Conservation (phyloP, 1,284 basidiomycete species). For the Malassezia brasiliensis region DNA sequence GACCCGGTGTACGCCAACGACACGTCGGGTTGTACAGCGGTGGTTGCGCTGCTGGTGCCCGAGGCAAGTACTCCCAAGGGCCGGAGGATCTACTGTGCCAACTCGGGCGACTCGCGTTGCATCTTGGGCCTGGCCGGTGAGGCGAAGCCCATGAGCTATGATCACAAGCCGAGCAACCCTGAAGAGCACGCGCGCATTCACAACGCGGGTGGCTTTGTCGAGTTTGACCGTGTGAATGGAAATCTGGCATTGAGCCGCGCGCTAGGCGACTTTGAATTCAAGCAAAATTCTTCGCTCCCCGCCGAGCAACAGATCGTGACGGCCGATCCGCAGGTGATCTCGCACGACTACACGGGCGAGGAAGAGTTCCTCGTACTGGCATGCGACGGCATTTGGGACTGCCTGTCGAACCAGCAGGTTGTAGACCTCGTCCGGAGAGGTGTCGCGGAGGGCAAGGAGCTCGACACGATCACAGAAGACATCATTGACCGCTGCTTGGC, state of each 20-base stretch:
- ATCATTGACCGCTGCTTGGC: conserved; percentile 90
- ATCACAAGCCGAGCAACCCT: conserved; percentile 87
- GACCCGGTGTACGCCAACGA: conserved; percentile 79
- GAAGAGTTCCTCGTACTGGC: conserved; percentile 94
- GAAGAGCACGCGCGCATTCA: conserved; percentile 79
- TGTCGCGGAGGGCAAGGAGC: conserved; percentile 68
- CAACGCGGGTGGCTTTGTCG: conserved; percentile 90
- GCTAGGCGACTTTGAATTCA: conserved; percentile 97
- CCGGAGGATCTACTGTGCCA: conserved; percentile 55
- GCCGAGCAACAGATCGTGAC: conserved; percentile 93
- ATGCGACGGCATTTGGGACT: conserved; percentile 99
- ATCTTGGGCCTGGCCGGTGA: conserved; percentile 79
- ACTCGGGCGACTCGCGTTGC: conserved; percentile 90
- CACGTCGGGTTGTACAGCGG: conserved; percentile 92
- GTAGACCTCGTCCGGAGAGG: conserved; percentile 78
- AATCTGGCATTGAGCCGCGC: conserved; percentile 92
- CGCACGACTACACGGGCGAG: conserved; percentile 65
- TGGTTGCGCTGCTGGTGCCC: conserved; percentile 57
- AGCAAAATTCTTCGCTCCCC: conserved; percentile 72
- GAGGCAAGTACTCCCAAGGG: conserved; percentile 18
- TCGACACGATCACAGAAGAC: conserved; percentile 73
- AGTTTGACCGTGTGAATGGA: conserved; percentile 94
- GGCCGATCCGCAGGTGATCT: conserved; percentile 79
- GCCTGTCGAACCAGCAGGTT: conserved; percentile 82
- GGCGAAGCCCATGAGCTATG: conserved; percentile 77